A percentile compares a stretch with the other conserved stretches of the same genome.
phyloP scores from a whole-genome alignment of 768 basidiomycete genomes.

The Leccinum subgranulosum region DNA sequence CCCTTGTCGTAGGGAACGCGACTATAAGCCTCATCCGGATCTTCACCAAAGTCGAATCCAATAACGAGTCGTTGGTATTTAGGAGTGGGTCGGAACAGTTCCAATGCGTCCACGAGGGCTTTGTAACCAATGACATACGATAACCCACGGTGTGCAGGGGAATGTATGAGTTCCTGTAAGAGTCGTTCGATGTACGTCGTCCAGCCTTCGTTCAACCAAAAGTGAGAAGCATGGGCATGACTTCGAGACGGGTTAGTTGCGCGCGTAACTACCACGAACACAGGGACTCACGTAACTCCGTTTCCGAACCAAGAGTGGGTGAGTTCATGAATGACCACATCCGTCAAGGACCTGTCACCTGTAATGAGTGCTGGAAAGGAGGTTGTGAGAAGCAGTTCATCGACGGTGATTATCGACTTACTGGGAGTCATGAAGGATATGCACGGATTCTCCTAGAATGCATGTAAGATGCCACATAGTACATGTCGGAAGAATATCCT shows the following conservation, averaged over 20 bases:
- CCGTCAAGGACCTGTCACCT: slow-evolving; percentile 82
- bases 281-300: slow-evolving; percentile 61
- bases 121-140: slow-evolving; percentile 76
- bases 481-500: not conserved
- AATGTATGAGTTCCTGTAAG: slow-evolving; percentile 64
- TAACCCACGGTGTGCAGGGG: slow-evolving; percentile 75
- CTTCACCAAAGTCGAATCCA: slow-evolving; percentile 67
- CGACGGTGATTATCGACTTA: slow-evolving; percentile 29
- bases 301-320: slow-evolving; percentile 94
- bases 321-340: slow-evolving; percentile 86
- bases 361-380: slow-evolving; percentile 63
- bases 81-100: slow-evolving; percentile 54
- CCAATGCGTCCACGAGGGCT: slow-evolving; percentile 66
- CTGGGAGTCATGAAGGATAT: slow-evolving; percentile 87
- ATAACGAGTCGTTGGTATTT: slow-evolving; percentile 79
- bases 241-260: slow-evolving; percentile 32
- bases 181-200: slow-evolving; percentile 92
- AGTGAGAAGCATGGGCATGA: slow-evolving; percentile 72
- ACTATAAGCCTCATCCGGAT: slow-evolving; percentile 75
- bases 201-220: slow-evolving; percentile 94
- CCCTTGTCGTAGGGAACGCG: slow-evolving; percentile 88
- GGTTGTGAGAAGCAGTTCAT: not conserved
- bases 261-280: not conserved
- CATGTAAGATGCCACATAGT: not conserved
- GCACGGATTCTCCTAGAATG: slow-evolving; percentile 78